Base-by-base conservation (phyloP, 2,329 filamentous ascomycete genomes). In the Sarocladium oryzae region DNA sequence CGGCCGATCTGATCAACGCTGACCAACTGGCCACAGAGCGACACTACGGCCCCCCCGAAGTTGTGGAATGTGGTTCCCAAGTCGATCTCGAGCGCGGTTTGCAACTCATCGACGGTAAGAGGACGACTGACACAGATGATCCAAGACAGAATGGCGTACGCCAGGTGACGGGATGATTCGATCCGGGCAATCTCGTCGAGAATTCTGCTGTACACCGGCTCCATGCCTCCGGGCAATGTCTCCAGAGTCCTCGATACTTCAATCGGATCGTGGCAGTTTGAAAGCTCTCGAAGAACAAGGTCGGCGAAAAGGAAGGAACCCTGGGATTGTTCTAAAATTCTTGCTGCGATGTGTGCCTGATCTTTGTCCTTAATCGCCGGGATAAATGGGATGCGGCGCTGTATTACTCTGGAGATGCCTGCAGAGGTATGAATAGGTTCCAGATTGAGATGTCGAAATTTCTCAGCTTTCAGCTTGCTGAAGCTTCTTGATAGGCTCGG, bases 91-190 rank as follows among this genome's bases (percentile, higher is more conserved):
- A 72, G 56, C 23, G 66, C 66, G 24, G 57, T 56, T 5, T 63
- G 46, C 7, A 73, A 59, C 54, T 73, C 69, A 7, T 54, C 52
- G 0, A 60, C 57, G 2, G 62, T 63, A 40, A 73, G 53, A 0
- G 68, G 67, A 30, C 65, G 57, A 21, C 58, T 49, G 2, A 65
- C 59, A 50, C 64, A 68, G n/a, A 58, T 54, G 20, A 60, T 58
- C 69, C 69, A 73, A 9, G 54, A 59, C 2, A 73, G 63, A 11
- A 72, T 63, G 10, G 64, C 60, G 49, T 65, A 62, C 20, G 66
- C 62, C 2, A 72, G 57, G 24, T 60, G 53, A 13, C 65, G 64
- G 20, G 58, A 60, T 13, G 60, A 54, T 8, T 49, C 26, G 9
- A 53, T 52, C 37, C 57, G 53, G 8, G 65, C 59, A 61, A 70